Base-by-base conservation (phyloP, 768 basidiomycete genomes). In the Tulasnella sp. region DNA sequence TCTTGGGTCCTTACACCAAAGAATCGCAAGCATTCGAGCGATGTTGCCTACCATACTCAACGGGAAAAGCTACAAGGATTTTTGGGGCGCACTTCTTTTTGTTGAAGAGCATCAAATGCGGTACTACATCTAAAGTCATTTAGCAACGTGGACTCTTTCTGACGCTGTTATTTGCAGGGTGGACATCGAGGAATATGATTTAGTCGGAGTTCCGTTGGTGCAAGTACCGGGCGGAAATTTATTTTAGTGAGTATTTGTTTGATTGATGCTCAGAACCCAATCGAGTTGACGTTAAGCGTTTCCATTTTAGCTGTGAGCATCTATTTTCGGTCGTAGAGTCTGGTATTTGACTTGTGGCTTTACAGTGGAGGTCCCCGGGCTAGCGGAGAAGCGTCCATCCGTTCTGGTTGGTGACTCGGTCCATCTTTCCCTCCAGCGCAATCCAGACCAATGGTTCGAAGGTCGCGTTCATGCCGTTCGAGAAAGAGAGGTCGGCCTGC, bases 31-130 rank as follows among this genome's bases (percentile, higher is more conserved):
- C 5, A 46, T 79, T 34, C 79, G 74, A 27, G 40, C 42, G 9
- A 36, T 79, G 34, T 12, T 79, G 21, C 79, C 74, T 14, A 18
- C 42, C 10, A 38, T 21, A 18, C 56, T 79, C 42, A 52, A 39
- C n/a, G 73, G 39, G 21, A 16, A 24, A 31, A 75, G 74, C 36
- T 75, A 79, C 58, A 56, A 36, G 21, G 48, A 74, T 24, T 58
- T 62, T 38, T 79, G 79, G 79, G n/a, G 40, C 6, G 46, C 79
- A 16, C 44, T 79, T 12, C 72, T 79, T 42, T 44, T 34, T 42
- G 79, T 79, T 7, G 79, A 79, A 34, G 79, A 79, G 21, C 44
- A 79, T 40, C 79, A 79, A 58, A 76, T 75, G 62, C n/a, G 58
- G 58, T 62, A 76, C 8, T 62, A 46, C 52, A 48, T 46, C n/a